Conservation (phyloP, 2,329 filamentous ascomycete species). For the Monosporascus sp. region DNA sequence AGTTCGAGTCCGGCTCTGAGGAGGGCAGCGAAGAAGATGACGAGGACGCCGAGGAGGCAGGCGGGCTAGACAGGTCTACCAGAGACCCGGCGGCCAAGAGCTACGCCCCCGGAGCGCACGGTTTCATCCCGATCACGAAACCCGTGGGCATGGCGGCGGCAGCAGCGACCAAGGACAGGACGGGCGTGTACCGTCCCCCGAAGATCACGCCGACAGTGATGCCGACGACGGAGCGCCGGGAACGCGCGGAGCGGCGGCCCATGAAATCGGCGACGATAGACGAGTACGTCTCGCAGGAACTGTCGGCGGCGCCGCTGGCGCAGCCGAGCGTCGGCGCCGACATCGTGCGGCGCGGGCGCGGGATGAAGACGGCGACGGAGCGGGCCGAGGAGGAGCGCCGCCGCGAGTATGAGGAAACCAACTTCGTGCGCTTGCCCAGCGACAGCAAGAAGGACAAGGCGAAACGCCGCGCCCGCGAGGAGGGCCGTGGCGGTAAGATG, state of each 20-base stretch:
- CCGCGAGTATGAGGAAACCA: conserved; percentile 82
- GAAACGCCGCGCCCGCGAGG: conserved; percentile 51
- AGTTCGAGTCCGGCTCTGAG: conserved; percentile 31
- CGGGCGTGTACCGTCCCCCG: conserved; percentile 83
- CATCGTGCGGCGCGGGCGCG: conserved; percentile 72
- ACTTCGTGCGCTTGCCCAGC: conserved; percentile 82
- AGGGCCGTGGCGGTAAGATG: conserved; percentile 53
- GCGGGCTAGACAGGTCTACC: conserved; percentile 7
- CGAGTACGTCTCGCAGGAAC: conserved; percentile 82
- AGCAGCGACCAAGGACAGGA: conserved; percentile 34
- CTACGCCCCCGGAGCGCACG: conserved; percentile 31
- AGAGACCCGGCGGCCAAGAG: conserved; percentile 23
- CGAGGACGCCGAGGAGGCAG: conserved; percentile 27
- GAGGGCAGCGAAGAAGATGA: conserved; percentile 27
- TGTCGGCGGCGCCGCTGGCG: conserved; percentile 74
- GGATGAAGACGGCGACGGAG: conserved; percentile 71
- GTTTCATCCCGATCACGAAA: conserved; percentile 30
- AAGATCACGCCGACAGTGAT: conserved; percentile 82
- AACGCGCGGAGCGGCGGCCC: conserved; percentile 55
- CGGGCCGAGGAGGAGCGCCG: conserved; percentile 73
- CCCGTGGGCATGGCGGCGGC: conserved; percentile 26
- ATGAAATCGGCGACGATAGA: conserved; percentile 81
- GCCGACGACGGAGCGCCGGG: conserved; percentile 61
- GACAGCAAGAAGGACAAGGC: conserved; percentile 81
- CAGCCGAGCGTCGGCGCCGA: conserved; percentile 90